These are phyloP conservation scores for Pleurotus tuoliensis DNA, from an alignment of 768 basidiomycete species.

Conservation along the genomic window DNA sequence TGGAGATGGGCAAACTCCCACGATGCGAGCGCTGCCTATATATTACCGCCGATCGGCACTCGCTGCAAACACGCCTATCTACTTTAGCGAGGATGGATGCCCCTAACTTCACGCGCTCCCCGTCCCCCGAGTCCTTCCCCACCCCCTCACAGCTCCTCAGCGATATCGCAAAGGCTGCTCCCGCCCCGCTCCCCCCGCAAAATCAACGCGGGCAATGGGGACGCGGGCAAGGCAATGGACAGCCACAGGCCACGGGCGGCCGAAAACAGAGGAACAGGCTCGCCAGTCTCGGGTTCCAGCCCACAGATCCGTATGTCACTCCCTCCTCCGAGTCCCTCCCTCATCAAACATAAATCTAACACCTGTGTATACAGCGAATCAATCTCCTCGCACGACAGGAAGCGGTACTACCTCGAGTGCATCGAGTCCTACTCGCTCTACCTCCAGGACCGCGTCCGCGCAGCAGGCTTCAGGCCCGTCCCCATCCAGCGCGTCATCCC, in stretches of 20 bases:
- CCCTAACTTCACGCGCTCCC: background rate
- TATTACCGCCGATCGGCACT: too few relatives aligned
- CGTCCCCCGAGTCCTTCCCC: slow-evolving; percentile 44
- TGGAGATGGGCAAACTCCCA: background rate
- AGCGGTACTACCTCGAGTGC: slow-evolving; percentile 69
- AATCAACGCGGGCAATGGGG: too few relatives aligned
- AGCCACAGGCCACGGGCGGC: too few relatives aligned
- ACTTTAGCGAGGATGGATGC: too few relatives aligned
- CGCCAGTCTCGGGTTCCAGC: slow-evolving; percentile 36
- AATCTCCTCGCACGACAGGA: slow-evolving; percentile 80
- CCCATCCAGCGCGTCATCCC: slow-evolving; percentile 48
- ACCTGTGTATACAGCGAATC: slow-evolving; percentile 40
- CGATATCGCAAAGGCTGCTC: slow-evolving; percentile 47
- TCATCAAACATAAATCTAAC: background rate
- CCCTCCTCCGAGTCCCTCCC: background rate
- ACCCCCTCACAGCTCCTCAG: slow-evolving; percentile 65
- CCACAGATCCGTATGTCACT: slow-evolving; percentile 56
- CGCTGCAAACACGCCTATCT: too few relatives aligned
- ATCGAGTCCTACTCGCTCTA: slow-evolving; percentile 68
- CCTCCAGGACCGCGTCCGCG: slow-evolving; percentile 56
- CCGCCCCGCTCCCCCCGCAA: too few relatives aligned
- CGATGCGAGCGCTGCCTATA: background rate
- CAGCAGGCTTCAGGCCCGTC: slow-evolving; percentile 43
- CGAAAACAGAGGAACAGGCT: too few relatives aligned
- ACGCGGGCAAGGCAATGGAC: too few relatives aligned